These are phyloP conservation scores for Penicillium palitans DNA, from an alignment of 2,329 filamentous ascomycete species.

Conservation along the genomic window DNA sequence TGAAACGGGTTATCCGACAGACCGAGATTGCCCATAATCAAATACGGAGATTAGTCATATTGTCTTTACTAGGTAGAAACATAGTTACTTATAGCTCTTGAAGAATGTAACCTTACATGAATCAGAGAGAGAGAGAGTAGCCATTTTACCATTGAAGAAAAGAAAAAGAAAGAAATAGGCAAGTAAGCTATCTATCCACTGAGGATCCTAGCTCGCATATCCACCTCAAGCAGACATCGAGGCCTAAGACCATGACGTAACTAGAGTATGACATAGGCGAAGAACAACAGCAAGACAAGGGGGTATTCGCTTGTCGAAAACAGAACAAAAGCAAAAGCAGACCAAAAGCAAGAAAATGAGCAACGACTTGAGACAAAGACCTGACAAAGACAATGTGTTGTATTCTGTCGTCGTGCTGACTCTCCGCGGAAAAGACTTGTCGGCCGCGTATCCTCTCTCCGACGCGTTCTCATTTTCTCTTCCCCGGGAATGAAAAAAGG, in stretches of 20 bases:
- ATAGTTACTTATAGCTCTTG: no score
- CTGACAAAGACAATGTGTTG: background rate
- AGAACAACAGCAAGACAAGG: slow-evolving; percentile 10
- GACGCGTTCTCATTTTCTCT: background rate
- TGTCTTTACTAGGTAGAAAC: no score
- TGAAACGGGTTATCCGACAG: background rate
- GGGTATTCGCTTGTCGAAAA: slow-evolving; percentile 25
- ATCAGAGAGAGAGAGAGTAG: background rate
- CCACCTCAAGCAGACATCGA: background rate
- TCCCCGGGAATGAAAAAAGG: background rate
- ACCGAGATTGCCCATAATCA: background rate
- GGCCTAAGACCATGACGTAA: background rate
- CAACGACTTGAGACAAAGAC: background rate
- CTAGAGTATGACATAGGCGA: background rate
- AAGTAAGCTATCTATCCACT: background rate
- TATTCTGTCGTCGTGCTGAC: background rate
- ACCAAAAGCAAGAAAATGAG: background rate
- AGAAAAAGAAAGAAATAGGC: background rate
- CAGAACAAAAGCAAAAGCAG: background rate
- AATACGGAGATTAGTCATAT: background rate
- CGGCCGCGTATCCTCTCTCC: background rate
- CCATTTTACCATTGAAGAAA: background rate
- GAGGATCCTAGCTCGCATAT: background rate
- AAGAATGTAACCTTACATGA: background rate
- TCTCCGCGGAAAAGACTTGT: slow-evolving; percentile 10